Percentiles rank a stretch among this genome's conserved stretches.
These are phyloP conservation scores for Polymyxa betae DNA, from an alignment of 208 protist genomes.

Conservation along the genomic window DNA sequence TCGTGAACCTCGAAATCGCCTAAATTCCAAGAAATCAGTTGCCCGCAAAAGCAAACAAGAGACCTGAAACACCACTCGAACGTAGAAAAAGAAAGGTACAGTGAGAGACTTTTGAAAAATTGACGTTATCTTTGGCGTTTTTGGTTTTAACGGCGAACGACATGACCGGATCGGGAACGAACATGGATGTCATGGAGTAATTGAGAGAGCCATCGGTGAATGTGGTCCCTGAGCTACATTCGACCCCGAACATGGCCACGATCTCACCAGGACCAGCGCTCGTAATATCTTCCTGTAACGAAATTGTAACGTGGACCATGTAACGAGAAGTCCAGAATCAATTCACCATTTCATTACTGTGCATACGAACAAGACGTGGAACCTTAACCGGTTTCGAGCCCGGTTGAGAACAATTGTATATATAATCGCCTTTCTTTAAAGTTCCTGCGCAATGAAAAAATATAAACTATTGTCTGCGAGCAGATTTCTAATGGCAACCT, in stretches of 20 bases:
- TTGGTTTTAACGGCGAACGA: conserved; percentile 89
- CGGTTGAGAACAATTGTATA: neutral
- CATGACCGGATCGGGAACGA: conserved; percentile 96
- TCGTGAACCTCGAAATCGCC: conserved; percentile 52
- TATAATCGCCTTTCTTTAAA: conserved; percentile 60
- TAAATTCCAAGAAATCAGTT: too few relatives aligned
- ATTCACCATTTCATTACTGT: conserved; percentile 86
- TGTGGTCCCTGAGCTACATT: conserved; percentile 83
- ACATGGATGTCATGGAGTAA: conserved; percentile 84
- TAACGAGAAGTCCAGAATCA: neutral
- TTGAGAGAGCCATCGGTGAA: conserved; percentile 65
- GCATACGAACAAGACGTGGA: conserved; percentile 85
- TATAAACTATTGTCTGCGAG: neutral
- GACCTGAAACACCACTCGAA: neutral
- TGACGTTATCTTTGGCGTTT: conserved; percentile 80
- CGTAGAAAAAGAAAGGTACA: neutral
- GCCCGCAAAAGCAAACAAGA: too few relatives aligned
- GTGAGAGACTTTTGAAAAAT: conserved; percentile 82
- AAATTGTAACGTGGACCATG: neutral
- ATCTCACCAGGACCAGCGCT: conserved; percentile 90
- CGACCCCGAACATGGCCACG: conserved; percentile 96
- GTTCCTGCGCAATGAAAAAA: neutral
- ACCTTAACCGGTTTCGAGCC: conserved; percentile 78
- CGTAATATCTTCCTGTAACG: conserved; percentile 80
- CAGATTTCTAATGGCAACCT: conserved; percentile 68